Evolutionary conservation across 202 grass and related monocot species (phyloP).

Genomic region (Setaria viridis): DNA sequence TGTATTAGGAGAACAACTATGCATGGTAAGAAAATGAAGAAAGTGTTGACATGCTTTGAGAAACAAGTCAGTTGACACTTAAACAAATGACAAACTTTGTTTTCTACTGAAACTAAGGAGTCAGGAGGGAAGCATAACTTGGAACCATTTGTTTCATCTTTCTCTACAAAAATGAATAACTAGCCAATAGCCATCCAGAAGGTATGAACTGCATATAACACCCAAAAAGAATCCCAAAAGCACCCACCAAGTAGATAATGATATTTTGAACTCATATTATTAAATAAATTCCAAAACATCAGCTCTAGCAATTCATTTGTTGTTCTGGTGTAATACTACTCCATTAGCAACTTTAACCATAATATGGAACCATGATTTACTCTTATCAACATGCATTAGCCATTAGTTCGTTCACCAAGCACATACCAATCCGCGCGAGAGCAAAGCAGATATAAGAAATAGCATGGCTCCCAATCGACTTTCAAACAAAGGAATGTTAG

Average conservation of each 20-base stretch:
- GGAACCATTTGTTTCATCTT: not conserved
- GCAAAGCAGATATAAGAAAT: constrained; percentile 92
- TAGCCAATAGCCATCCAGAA: not conserved
- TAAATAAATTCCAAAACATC: constrained; percentile 3
- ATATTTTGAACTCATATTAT: not conserved
- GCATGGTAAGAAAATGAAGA: constrained; percentile 37
- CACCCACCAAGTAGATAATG: not conserved
- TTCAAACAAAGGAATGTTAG: constrained; percentile 79
- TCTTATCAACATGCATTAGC: not conserved
- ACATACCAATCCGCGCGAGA: constrained; percentile 94
- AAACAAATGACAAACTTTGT: not conserved
- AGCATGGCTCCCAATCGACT: constrained; percentile 89
- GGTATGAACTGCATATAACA: not conserved
- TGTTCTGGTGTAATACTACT: not conserved
- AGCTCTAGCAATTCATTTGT: not conserved
- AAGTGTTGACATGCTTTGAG: not conserved
- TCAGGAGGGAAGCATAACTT: constrained; percentile 18
- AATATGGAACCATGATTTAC: constrained; percentile 14
- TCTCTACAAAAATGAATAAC: constrained; percentile 18
- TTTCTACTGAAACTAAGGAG: constrained; percentile 4
- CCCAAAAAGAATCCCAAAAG: constrained; percentile 1
- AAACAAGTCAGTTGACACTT: not conserved
- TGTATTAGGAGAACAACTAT: constrained; percentile 45
- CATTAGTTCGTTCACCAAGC: not conserved
- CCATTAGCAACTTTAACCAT: not conserved